A percentile compares a stretch with the other conserved stretches of the same genome.
Evolutionary conservation across 495 filamentous ascomycete species (phyloP).

Genomic region (Xylaria intraflava): DNA sequence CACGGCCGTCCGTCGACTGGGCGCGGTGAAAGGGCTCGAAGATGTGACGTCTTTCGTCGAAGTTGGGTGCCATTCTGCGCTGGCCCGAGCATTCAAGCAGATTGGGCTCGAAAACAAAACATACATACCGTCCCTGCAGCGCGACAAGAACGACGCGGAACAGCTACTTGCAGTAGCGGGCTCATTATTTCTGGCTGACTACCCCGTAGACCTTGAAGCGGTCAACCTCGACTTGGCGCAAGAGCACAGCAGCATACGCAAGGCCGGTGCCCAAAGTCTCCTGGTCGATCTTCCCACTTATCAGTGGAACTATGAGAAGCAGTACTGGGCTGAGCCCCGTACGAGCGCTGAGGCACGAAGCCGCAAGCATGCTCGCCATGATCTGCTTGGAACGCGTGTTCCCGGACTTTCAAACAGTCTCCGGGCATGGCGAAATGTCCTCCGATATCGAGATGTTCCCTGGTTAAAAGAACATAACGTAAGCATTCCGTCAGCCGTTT

Average conservation of each 20-base stretch:
- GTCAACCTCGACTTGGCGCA: not conserved
- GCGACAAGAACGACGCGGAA: conserved; percentile 28
- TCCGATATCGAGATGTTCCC: conserved; percentile 28
- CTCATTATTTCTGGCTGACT: conserved; percentile 25
- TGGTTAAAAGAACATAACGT: conserved; percentile 44
- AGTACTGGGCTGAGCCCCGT: conserved; percentile 38
- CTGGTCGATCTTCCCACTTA: conserved; percentile 28
- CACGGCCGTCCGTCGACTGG: conserved; percentile 25
- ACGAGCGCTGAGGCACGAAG: conserved; percentile 15
- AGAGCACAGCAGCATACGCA: conserved; percentile 11
- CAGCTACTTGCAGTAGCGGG: conserved; percentile 34
- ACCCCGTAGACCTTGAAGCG: conserved; percentile 10
- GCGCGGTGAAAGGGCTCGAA: conserved; percentile 5
- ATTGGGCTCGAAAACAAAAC: conserved; percentile 23
- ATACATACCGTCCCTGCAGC: conserved; percentile 33
- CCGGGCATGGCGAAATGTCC: conserved; percentile 37
- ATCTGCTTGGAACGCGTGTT: conserved; percentile 35
- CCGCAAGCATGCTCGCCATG: conserved; percentile 27
- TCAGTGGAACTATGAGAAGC: conserved; percentile 38
- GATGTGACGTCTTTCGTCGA: conserved; percentile 29
- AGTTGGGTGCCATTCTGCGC: conserved; percentile 50
- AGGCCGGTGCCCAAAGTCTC: conserved; percentile 10
- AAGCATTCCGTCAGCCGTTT: no score
- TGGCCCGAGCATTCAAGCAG: conserved; percentile 41
- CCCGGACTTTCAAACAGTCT: conserved; percentile 21